phyloP scores from a whole-genome alignment of 2,329 filamentous ascomycete genomes.

The Diaporthe ilicicola region DNA sequence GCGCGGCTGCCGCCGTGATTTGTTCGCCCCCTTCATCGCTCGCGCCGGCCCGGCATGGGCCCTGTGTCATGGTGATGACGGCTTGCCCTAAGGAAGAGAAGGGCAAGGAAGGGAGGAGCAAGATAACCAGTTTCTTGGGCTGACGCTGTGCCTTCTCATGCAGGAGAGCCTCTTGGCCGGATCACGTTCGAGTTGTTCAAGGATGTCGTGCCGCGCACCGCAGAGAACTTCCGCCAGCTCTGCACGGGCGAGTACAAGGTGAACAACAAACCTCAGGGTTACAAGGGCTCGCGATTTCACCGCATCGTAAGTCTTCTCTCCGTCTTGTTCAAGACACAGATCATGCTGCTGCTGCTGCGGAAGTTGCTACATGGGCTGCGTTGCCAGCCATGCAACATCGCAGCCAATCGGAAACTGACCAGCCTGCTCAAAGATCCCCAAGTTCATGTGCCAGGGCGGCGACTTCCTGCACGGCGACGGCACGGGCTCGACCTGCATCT shows the following conservation, averaged over 20 bases:
- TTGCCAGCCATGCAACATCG: neutral
- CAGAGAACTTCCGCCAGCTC: constrained; percentile 97
- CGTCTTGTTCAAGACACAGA: neutral
- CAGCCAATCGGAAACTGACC: constrained; percentile 23
- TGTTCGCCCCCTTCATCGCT: neutral
- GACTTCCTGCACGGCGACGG: constrained; percentile 96
- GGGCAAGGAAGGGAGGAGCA: too few relatives aligned
- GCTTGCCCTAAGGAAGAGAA: neutral
- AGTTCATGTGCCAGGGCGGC: constrained; percentile 97
- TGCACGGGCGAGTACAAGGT: constrained; percentile 94
- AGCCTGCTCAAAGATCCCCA: constrained; percentile 73
- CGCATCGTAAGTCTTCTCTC: constrained; percentile 73
- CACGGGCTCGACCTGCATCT: constrained; percentile 87
- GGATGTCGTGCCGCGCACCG: constrained; percentile 83
- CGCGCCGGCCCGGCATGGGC: neutral
- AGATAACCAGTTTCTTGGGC: neutral
- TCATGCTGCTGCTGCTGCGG: neutral
- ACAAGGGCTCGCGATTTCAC: constrained; percentile 95
- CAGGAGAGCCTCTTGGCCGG: constrained; percentile 85
- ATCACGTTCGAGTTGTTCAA: constrained; percentile 92
- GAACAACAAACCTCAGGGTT: constrained; percentile 82
- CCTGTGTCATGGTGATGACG: neutral
- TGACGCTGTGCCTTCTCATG: neutral
- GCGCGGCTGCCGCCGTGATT: neutral
- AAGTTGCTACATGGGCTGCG: too few relatives aligned